Evolutionary conservation across 228 moss, liverwort and hornwort species (phyloP).

Genomic region (Sphagnum magellanicum): DNA sequence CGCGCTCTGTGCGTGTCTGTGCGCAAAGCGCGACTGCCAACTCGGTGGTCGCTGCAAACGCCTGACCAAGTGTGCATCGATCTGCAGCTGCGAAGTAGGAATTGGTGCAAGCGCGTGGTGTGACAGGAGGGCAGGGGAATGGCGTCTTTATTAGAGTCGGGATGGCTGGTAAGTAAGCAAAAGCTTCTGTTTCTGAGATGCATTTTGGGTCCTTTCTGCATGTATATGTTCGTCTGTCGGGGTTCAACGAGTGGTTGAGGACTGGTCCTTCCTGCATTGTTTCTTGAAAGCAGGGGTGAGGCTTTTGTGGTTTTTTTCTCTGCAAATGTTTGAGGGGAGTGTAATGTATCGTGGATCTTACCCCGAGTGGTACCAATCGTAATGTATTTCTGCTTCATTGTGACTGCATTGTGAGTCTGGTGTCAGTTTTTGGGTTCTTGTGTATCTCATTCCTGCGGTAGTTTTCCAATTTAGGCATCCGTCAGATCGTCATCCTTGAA

Average conservation of each 20-base stretch:
- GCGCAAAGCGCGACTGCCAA: no score
- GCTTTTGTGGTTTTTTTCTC: no score
- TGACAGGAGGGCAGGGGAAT: conserved; percentile 2
- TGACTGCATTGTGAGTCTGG: not conserved
- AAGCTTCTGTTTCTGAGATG: conserved; percentile 19
- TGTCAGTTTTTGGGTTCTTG: not conserved
- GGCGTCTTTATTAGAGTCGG: conserved; percentile 39
- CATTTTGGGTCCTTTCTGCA: not conserved
- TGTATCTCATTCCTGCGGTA: no score
- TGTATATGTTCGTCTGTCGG: not conserved
- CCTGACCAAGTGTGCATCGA: no score
- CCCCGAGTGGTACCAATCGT: not conserved
- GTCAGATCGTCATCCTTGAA: no score
- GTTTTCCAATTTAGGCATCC: no score
- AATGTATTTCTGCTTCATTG: not conserved
- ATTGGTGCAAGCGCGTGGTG: no score
- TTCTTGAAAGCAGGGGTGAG: not conserved
- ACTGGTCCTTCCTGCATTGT: not conserved
- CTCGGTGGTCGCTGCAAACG: no score
- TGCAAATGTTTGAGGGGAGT: not conserved
- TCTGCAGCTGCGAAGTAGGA: no score
- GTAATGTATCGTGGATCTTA: not conserved
- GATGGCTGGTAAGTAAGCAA: conserved; percentile 40
- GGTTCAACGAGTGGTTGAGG: not conserved
- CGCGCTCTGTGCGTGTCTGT: no score